Evolutionary conservation across 768 basidiomycete species (phyloP).

Genomic region (Clathrus columnatus): DNA sequence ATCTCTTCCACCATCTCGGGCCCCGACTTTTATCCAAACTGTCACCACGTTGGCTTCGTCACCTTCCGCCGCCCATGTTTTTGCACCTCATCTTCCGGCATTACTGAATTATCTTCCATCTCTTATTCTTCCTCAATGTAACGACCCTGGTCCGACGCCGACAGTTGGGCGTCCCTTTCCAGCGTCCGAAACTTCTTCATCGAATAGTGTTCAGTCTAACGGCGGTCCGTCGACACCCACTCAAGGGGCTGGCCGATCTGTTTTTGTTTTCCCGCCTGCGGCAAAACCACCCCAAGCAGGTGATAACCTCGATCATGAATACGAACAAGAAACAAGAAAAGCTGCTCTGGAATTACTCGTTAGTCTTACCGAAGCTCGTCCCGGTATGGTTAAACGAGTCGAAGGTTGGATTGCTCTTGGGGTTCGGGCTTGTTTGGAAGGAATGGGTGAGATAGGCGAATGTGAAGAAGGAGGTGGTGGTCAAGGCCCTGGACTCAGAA

Average conservation of each 20-base stretch:
- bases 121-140: constrained; percentile 54
- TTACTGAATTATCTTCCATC: constrained; percentile 63
- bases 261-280: constrained; percentile 34
- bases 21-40: constrained; percentile 57
- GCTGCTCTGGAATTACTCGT: constrained; percentile 80
- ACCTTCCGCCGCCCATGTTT: constrained; percentile 49
- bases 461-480: constrained; percentile 31
- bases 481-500: constrained; percentile 15
- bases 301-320: constrained; percentile 33
- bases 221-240: constrained; percentile 13
- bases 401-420: constrained; percentile 63
- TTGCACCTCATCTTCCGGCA: constrained; percentile 59
- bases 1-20: constrained; percentile 40
- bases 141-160: constrained; percentile 44
- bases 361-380: constrained; percentile 64
- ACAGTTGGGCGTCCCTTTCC: constrained; percentile 41
- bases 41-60: constrained; percentile 55
- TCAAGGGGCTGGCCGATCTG: constrained; percentile 15
- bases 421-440: constrained; percentile 71
- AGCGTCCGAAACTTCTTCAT: neutral
- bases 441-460: constrained; percentile 71
- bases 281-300: constrained; percentile 29
- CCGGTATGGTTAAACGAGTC: constrained; percentile 57
- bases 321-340: constrained; percentile 64
- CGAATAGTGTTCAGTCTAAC: constrained; percentile 13